A percentile compares a stretch with the other conserved stretches of the same genome.
phyloP scores from a whole-genome alignment of 805 yeast species.

The Ogataea sp. region DNA sequence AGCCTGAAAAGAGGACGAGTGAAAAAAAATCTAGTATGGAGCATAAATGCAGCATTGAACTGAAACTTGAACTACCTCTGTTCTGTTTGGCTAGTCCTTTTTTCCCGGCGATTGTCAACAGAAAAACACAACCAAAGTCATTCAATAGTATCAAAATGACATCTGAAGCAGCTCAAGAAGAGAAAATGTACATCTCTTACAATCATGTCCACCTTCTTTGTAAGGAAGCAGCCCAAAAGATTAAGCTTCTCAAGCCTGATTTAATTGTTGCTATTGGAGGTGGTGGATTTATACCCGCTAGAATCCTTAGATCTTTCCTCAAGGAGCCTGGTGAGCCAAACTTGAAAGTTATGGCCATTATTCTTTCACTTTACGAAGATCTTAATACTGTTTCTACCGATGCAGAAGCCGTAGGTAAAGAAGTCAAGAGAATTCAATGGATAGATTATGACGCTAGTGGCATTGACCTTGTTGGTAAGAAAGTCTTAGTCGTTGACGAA shows the following conservation, averaged over 20 bases:
- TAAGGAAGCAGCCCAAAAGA: slow-evolving; percentile 42
- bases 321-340: slow-evolving; percentile 85
- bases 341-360: slow-evolving; percentile 90
- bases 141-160: too few relatives aligned
- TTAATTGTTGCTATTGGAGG: slow-evolving; percentile 86
- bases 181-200: slow-evolving; percentile 68
- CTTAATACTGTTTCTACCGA: slow-evolving; percentile 50
- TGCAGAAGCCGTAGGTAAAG: slow-evolving; percentile 52
- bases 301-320: slow-evolving; percentile 88
- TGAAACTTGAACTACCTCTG: too few relatives aligned
- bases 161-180: too few relatives aligned
- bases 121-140: too few relatives aligned
- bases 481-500: slow-evolving; percentile 69
- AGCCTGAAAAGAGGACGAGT: too few relatives aligned
- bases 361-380: slow-evolving; percentile 85
- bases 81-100: too few relatives aligned
- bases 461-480: slow-evolving; percentile 50
- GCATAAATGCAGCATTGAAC: too few relatives aligned
- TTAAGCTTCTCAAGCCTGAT: slow-evolving; percentile 74
- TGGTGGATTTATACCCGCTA: slow-evolving; percentile 93
- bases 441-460: slow-evolving; percentile 64
- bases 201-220: slow-evolving; percentile 65
- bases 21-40: too few relatives aligned
- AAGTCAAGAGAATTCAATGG: slow-evolving; percentile 78
- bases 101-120: too few relatives aligned